Conservation (phyloP, 2,329 filamentous ascomycete genomes). For the Penicillium sp. region DNA sequence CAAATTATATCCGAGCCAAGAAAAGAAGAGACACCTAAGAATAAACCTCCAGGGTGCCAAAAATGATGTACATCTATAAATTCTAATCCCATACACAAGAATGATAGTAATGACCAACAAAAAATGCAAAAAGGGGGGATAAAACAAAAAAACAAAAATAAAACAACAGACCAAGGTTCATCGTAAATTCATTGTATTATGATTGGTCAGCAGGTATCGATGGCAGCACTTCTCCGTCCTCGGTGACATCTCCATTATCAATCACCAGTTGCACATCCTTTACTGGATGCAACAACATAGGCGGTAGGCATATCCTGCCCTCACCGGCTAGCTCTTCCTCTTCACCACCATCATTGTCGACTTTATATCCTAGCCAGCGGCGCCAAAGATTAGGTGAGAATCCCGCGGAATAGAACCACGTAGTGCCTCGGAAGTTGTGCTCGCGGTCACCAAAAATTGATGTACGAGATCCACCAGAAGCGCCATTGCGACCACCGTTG, state of each 20-base stretch:
- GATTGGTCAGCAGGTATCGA: background rate
- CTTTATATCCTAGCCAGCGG: slow-evolving; percentile 78
- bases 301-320: slow-evolving; percentile 85
- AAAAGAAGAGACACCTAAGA: background rate
- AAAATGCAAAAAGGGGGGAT: background rate
- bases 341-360: slow-evolving; percentile 75
- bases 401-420: slow-evolving; percentile 86
- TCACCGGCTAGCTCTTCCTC: slow-evolving; percentile 69
- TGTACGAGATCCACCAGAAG: slow-evolving; percentile 67
- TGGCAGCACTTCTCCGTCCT: slow-evolving; percentile 6
- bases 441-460: slow-evolving; percentile 79
- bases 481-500: slow-evolving; percentile 73
- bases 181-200: slow-evolving; percentile 12
- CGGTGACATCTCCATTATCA: slow-evolving; percentile 27
- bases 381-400: slow-evolving; percentile 79
- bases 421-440: slow-evolving; percentile 81
- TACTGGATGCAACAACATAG: slow-evolving; percentile 84
- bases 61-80: slow-evolving; percentile 11
- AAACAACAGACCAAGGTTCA: slow-evolving; percentile 6
- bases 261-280: slow-evolving; percentile 65
- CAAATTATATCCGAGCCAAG: slow-evolving; percentile 3
- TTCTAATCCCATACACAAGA: slow-evolving; percentile 10
- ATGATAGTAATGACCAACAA: background rate
- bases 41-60: slow-evolving; percentile 13
- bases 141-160: background rate